Evolutionary conservation across 2,329 filamentous ascomycete species (phyloP), one percentile per base, ranked within the genome.

Genomic region (Helotiales sp.): DNA sequence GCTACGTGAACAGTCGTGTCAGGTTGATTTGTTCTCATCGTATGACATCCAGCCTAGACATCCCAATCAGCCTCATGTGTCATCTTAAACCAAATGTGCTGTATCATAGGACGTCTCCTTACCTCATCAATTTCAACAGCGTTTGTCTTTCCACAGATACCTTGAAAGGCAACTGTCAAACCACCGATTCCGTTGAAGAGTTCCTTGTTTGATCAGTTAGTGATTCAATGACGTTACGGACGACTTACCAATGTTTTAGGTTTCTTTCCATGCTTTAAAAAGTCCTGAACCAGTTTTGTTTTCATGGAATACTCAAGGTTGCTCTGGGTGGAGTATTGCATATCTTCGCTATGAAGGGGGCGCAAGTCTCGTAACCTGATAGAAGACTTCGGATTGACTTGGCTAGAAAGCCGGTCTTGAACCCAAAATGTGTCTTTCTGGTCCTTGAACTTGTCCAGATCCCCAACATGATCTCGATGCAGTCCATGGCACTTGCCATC

Each of bases 341-440:
- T 11, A 3, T 15, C 22, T 17, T n/a, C 30, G 17, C 7, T 17
- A 10, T 40, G 28, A 7, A 63, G 17, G 6, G 26, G 47, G 2
- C 22, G 3, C 5, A 65, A 40, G 10, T 54, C 47, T 13, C 26
- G 6, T 6, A 47, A 4, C 4, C 5, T 28, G 2, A 61, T 50
- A 4, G 7, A 26, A 17, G 22, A n/a, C 0, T 22, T 20, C 6
- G 47, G 28, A 60, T 68, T 28, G 20, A 61, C 8, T 28, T 17
- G n/a, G 28, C 34, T 6, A 2, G 7, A 3, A 6, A 70, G 60
- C 22, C 64, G 43, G 6, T 68, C 52, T 13, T 63, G 6, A 0
- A 71, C 63, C 67, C 70, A 74, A 17, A 74, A 74, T 8, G 45
- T 67, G 20, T 74, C 66, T 4, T 64, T 13, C 3, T 66, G 15